phyloP scores from a whole-genome alignment of 2,329 filamentous ascomycete genomes.

The Colletotrichum karsti region DNA sequence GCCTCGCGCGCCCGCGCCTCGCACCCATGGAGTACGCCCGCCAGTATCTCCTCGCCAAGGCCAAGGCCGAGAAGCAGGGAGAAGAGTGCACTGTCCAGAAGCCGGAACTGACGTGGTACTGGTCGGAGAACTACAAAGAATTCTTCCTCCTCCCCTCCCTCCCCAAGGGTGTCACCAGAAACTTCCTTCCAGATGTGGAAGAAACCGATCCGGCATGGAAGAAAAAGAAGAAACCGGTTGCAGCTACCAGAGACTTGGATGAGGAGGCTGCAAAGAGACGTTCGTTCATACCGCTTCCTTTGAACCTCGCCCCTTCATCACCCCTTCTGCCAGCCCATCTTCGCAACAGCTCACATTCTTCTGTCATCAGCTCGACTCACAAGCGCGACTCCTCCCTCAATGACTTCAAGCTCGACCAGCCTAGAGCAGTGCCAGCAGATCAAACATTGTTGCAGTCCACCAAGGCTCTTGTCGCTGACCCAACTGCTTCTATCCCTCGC shows the following conservation, averaged over 20 bases:
- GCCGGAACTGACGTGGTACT: constrained; percentile 41
- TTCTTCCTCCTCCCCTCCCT: constrained; percentile 46
- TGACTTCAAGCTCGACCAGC: background rate
- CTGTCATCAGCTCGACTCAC: background rate
- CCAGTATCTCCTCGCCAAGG: constrained; percentile 43
- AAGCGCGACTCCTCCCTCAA: background rate
- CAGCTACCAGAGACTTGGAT: background rate
- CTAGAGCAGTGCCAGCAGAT: background rate
- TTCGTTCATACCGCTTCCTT: constrained; percentile 16
- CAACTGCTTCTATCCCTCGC: background rate
- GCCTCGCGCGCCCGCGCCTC: constrained; percentile 33
- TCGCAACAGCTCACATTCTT: constrained; percentile 1
- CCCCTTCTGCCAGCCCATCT: constrained; percentile 13
- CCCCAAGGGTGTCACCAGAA: constrained; percentile 35
- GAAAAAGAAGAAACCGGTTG: background rate
- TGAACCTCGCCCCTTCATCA: constrained; percentile 16
- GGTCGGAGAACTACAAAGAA: constrained; percentile 41
- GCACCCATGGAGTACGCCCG: constrained; percentile 51
- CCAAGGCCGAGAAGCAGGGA: constrained; percentile 35
- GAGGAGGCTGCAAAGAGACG: background rate
- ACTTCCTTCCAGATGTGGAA: constrained; percentile 4
- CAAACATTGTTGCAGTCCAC: background rate
- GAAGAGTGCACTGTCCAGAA: constrained; percentile 38
- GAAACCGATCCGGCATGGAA: constrained; percentile 1
- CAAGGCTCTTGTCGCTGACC: background rate